Percentiles rank a stretch among this genome's conserved stretches.
Evolutionary conservation across 2,329 filamentous ascomycete species (phyloP).

Genomic region (Arthroderma sp.): DNA sequence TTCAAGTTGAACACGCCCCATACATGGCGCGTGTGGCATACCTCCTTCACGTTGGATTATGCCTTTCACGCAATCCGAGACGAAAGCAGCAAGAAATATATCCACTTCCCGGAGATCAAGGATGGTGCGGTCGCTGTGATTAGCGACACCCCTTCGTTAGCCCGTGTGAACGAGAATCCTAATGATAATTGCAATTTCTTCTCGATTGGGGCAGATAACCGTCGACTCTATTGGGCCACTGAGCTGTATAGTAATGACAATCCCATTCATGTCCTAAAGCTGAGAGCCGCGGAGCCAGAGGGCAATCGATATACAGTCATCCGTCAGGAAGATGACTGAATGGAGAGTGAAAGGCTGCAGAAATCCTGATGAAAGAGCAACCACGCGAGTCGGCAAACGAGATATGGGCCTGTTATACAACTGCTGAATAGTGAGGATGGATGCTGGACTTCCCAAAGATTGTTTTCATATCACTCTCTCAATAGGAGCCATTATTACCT

Average conservation of each 20-base stretch:
- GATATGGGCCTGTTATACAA: neutral
- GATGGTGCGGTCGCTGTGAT: constrained; percentile 1
- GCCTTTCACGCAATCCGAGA: neutral
- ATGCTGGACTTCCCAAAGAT: neutral
- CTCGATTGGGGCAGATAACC: neutral
- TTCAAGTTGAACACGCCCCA: neutral
- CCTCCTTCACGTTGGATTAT: neutral
- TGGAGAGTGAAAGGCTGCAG: neutral
- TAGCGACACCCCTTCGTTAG: neutral
- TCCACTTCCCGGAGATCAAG: neutral
- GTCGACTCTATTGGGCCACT: neutral
- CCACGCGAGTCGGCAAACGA: neutral
- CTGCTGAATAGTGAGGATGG: neutral
- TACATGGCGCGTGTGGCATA: neutral
- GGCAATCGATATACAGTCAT: neutral
- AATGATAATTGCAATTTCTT: neutral
- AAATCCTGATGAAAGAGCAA: neutral
- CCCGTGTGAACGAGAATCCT: neutral
- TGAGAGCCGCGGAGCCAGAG: neutral
- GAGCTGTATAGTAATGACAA: neutral
- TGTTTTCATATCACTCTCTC: neutral
- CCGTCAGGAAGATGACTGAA: neutral
- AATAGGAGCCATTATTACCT: too few relatives aligned
- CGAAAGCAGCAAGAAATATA: neutral
- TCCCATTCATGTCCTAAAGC: neutral